Percentiles rank a stretch among this genome's conserved stretches.
Evolutionary conservation across 2,329 filamentous ascomycete species (phyloP).

Genomic region (Cephalotrichum gorgonifer): DNA sequence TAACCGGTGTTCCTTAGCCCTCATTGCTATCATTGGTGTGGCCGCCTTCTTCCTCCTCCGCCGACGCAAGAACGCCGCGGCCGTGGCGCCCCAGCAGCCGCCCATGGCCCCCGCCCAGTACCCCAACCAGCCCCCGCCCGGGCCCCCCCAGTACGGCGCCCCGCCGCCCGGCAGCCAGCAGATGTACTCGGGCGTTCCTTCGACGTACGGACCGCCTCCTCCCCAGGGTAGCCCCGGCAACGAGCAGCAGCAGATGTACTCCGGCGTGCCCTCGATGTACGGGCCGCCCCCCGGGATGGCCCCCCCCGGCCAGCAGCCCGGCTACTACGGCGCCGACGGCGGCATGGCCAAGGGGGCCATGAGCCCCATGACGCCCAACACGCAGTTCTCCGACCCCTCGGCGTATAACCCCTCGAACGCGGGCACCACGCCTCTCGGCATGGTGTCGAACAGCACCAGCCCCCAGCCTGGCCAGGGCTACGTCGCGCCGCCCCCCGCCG

Average conservation of each 20-base stretch:
- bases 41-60: conserved; percentile 2
- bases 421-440: neutral
- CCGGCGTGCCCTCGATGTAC: conserved; percentile 3
- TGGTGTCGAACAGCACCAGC: neutral
- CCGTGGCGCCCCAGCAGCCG: neutral
- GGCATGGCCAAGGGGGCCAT: neutral
- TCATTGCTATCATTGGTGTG: neutral
- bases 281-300: neutral
- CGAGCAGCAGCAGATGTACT: neutral
- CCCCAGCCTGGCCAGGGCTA: neutral
- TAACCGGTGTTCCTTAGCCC: neutral
- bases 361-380: neutral
- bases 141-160: too few species aligned
- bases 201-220: too few species aligned
- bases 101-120: neutral
- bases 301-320: neutral
- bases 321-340: neutral
- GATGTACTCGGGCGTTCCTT: neutral
- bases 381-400: neutral
- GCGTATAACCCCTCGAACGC: neutral
- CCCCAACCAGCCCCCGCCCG: neutral
- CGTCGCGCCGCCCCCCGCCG: neutral
- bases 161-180: too few species aligned
- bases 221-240: neutral
- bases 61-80: neutral